These are phyloP conservation scores for Cladophialophora psammophila DNA, from an alignment of 2,329 filamentous ascomycete genomes.

Conservation along the genomic window DNA sequence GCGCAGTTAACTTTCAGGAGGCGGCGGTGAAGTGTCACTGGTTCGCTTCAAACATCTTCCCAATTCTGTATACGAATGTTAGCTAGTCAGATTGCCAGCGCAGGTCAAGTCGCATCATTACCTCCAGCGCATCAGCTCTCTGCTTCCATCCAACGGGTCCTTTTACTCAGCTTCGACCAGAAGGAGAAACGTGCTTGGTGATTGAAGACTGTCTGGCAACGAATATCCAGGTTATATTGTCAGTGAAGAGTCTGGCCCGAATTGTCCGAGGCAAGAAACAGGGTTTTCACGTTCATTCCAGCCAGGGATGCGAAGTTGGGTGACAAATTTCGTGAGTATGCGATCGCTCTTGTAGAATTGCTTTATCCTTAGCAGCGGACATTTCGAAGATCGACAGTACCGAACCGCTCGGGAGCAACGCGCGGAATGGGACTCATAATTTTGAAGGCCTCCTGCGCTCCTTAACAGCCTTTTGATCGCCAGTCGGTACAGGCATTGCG, in stretches of 20 bases:
- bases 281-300: too few relatives aligned
- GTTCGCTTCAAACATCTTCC: background rate
- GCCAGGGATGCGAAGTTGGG: too few relatives aligned
- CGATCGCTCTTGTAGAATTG: background rate
- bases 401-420: background rate
- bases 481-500: background rate
- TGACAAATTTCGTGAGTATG: background rate
- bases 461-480: constrained; percentile 15
- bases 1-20: too few relatives aligned
- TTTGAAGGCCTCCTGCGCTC: constrained; percentile 26
- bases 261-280: too few relatives aligned
- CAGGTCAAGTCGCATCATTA: background rate
- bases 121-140: background rate
- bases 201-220: background rate
- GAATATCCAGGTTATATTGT: too few relatives aligned
- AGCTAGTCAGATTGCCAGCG: background rate
- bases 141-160: background rate
- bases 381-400: background rate
- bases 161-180: background rate
- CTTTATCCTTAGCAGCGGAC: background rate
- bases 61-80: background rate
- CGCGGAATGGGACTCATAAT: constrained; percentile 10
- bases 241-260: too few relatives aligned
- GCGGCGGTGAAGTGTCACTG: too few relatives aligned
- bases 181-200: background rate